Conservation (phyloP, 805 yeast genomes). For the Yueomyces sp. region DNA sequence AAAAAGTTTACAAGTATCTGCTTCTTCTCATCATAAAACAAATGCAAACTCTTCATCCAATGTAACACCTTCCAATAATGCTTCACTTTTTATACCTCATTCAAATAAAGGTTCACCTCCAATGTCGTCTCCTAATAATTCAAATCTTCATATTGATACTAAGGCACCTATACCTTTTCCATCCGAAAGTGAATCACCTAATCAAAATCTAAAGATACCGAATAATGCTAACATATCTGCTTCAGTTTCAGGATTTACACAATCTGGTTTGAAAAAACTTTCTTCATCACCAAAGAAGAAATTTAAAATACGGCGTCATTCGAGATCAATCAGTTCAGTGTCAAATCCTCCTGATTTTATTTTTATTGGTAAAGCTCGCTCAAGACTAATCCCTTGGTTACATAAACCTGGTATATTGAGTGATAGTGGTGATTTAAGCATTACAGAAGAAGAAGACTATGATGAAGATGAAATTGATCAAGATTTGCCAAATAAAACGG, state of each 20-base stretch:
- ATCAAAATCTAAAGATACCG: neutral
- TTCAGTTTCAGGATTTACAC: neutral
- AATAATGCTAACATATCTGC: neutral
- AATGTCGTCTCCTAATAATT: neutral
- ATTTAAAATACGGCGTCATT: constrained; percentile 16
- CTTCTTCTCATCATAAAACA: neutral
- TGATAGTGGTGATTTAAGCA: constrained; percentile 19
- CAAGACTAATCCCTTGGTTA: constrained; percentile 20
- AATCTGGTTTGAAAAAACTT: neutral
- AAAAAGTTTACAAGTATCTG: neutral
- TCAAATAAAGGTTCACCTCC: neutral
- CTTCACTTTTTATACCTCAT: neutral
- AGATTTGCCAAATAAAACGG: neutral
- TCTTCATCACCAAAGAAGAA: neutral
- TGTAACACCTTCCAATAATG: neutral
- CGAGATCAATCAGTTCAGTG: constrained; percentile 21
- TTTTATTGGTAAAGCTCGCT: constrained; percentile 14
- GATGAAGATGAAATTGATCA: constrained; percentile 7
- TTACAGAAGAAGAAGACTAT: constrained; percentile 21
- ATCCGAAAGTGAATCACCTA: neutral
- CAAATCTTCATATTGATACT: too few species aligned
- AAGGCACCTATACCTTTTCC: neutral
- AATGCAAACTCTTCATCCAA: neutral
- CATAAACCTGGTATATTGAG: constrained; percentile 19
- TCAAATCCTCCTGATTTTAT: constrained; percentile 22